Evolutionary conservation across 2,329 filamentous ascomycete genomes (phyloP), one percentile per base, ranked within the genome.

Genomic region (Aspergillus awamori): DNA sequence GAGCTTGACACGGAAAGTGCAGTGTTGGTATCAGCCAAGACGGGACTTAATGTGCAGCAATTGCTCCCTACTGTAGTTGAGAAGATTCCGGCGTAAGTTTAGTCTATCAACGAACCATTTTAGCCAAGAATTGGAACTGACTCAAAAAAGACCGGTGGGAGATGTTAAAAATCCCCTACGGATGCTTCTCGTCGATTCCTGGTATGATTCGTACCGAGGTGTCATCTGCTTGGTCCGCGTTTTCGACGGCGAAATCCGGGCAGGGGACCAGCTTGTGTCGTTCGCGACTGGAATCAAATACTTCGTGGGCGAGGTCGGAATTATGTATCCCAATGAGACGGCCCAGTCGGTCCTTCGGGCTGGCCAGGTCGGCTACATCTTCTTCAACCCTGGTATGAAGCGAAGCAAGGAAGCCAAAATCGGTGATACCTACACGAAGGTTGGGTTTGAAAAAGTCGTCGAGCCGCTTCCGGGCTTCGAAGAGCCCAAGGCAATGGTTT

Each of bases 311-410:
- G 94, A 99, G 76, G 94, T 99, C 0, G 95, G 95, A 38, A 97
- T 99, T 66, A 95, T 97, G 85, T 92, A 98, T 71, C 95, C 95
- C 0, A 84, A 91, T 47, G 91, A 93, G 71, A 94, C 90, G 0
- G 87, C 93, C 0, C 93, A 97, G 76, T 87, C 84, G 1, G 82
- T 87, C 7, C 82, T 99, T 56, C 88, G 93, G 4, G 94, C 95
- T 0, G 95, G 95, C 0, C 95, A 99, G 77, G 92, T 99, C 2
- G 95, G 95, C 54, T 99, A 99, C 73, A 88, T 99, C 45, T 93
- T 90, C 79, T 98, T 99, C 82, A 99, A 97, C 72, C 95, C 95
- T 0, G 95, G 94, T 58, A 99, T 99, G 95, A 98, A 98, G 81
- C 88, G 86, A 68, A 96, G 93, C 60, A 90, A 96, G 74, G 95